These are phyloP conservation scores for Pythium biforme DNA, from an alignment of 352 stramenopile species.

Conservation along the genomic window DNA sequence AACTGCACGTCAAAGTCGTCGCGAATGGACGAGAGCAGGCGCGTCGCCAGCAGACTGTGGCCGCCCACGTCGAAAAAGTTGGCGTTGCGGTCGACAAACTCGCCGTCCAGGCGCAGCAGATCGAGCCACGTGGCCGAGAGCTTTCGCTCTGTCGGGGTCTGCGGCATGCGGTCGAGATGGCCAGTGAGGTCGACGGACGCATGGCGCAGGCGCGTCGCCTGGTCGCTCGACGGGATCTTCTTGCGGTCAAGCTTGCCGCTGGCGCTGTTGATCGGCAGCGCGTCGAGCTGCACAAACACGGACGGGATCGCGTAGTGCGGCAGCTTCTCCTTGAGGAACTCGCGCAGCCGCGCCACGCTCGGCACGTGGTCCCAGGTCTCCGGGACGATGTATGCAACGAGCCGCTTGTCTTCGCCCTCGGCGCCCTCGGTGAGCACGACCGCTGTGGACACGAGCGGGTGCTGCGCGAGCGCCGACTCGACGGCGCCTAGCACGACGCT, in stretches of 20 bases:
- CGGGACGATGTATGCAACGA: slow-evolving; percentile 92
- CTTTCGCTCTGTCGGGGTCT: slow-evolving; percentile 59
- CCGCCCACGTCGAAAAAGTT: slow-evolving; percentile 85
- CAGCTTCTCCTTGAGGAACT: slow-evolving; percentile 72
- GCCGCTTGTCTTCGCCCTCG: slow-evolving; percentile 84
- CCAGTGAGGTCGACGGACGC: slow-evolving; percentile 74
- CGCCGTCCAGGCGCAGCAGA: slow-evolving; percentile 60
- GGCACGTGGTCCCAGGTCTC: slow-evolving; percentile 69
- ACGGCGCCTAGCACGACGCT: slow-evolving; percentile 92
- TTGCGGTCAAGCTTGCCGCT: slow-evolving; percentile 91
- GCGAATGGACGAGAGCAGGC: slow-evolving; percentile 69
- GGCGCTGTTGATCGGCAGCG: slow-evolving; percentile 82
- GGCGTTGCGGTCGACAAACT: slow-evolving; percentile 50
- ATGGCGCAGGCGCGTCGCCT: slow-evolving; percentile 63
- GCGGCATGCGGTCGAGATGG: slow-evolving; percentile 37
- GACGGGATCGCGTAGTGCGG: slow-evolving; percentile 84
- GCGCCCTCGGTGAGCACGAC: slow-evolving; percentile 90
- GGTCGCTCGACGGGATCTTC: slow-evolving; percentile 71
- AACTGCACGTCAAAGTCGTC: slow-evolving; percentile 64
- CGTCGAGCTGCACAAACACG: slow-evolving; percentile 78
- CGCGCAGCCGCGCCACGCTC: slow-evolving; percentile 57
- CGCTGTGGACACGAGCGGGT: slow-evolving; percentile 78
- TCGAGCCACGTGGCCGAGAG: slow-evolving; percentile 67
- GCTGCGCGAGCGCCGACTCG: slow-evolving; percentile 87
- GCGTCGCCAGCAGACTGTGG: slow-evolving; percentile 74